A percentile compares a stretch with the other conserved stretches of the same genome.
Evolutionary conservation across 1,284 basidiomycete genomes (phyloP).

Genomic region (Ustilago nuda): DNA sequence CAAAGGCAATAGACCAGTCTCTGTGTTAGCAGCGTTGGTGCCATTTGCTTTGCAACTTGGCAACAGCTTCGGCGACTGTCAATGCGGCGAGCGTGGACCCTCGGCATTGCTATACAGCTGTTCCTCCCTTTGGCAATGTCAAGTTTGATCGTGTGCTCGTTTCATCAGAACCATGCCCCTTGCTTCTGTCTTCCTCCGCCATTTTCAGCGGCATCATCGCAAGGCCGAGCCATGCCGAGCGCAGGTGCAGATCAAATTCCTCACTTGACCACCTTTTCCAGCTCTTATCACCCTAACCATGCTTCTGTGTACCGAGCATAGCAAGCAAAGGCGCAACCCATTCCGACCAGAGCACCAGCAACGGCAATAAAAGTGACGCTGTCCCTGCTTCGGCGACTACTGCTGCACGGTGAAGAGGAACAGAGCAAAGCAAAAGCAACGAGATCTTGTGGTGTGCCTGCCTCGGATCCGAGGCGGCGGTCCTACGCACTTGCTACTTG

Average conservation of each 20-base stretch:
- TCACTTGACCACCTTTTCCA: not conserved
- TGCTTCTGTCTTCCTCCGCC: too few relatives aligned
- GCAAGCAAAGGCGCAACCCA: not conserved
- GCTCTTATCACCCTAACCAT: too few relatives aligned
- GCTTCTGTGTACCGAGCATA: not conserved
- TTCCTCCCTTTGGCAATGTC: not conserved
- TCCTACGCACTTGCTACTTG: not conserved
- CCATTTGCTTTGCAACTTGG: not conserved
- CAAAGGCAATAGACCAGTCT: not conserved
- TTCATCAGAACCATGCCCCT: not conserved
- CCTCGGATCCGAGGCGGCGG: constrained; percentile 5
- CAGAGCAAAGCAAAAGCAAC: not conserved
- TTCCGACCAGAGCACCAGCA: too few relatives aligned
- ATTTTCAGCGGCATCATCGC: not conserved
- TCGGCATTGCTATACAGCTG: not conserved
- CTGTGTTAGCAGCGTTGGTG: not conserved
- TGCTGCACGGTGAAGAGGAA: not conserved
- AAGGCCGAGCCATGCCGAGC: constrained; percentile 34
- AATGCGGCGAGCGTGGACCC: not conserved
- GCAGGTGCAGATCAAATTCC: constrained; percentile 35
- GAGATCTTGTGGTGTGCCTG: not conserved
- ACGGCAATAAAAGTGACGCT: too few relatives aligned
- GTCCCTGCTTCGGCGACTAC: not conserved
- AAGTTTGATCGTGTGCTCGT: not conserved
- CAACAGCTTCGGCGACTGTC: constrained; percentile 6